phyloP scores from a whole-genome alignment of 2,329 filamentous ascomycete genomes.

The Trichophaea hybrida region DNA sequence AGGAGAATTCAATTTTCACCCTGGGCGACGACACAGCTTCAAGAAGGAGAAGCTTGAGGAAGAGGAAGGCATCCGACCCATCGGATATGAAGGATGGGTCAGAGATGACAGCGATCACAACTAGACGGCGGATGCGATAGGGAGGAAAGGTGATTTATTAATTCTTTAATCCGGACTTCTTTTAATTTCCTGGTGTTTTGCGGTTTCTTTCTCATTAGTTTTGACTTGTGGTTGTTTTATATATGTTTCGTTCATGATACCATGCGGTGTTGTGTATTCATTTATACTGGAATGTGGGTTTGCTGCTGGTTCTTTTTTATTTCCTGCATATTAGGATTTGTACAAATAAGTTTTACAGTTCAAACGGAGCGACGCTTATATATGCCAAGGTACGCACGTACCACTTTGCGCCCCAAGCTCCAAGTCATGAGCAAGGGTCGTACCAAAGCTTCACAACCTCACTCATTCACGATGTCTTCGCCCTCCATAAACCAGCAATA shows the following conservation, averaged over 20 bases:
- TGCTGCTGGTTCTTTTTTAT: background rate
- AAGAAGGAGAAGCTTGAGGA: background rate
- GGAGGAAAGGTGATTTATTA: background rate
- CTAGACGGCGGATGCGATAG: slow-evolving; percentile 3
- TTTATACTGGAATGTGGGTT: background rate
- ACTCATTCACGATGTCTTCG: background rate
- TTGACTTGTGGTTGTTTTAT: background rate
- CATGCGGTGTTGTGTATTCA: background rate
- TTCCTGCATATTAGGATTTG: background rate
- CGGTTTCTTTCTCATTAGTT: background rate
- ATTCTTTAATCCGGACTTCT: background rate
- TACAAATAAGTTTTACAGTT: no score
- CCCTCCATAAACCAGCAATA: background rate
- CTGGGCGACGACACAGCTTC: background rate
- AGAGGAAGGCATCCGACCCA: background rate
- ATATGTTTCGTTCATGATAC: background rate
- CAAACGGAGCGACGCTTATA: no score
- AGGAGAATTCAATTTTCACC: background rate
- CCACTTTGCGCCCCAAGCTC: background rate
- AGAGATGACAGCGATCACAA: background rate
- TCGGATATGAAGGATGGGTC: background rate
- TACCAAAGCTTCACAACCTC: background rate
- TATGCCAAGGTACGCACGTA: background rate
- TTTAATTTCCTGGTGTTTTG: background rate
- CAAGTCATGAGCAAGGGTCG: no score